A percentile compares a stretch with the other conserved stretches of the same genome.
phyloP scores from a whole-genome alignment of 257 asterid species.

The Solanum chiquidenum region DNA sequence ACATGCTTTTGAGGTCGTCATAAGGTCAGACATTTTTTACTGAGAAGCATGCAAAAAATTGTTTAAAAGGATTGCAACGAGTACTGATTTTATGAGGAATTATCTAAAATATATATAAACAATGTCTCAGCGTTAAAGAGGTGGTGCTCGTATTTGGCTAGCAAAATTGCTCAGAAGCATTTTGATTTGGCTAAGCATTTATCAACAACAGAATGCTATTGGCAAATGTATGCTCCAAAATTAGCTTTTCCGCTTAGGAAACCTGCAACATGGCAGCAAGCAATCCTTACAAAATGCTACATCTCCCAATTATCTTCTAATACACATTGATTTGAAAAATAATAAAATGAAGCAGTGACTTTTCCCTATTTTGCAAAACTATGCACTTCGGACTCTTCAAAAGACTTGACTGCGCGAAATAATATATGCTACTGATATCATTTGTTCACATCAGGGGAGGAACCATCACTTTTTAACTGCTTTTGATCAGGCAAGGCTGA shows the following conservation, averaged over 20 bases:
- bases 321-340: background rate
- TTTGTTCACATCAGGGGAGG: background rate
- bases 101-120: constrained; percentile 3
- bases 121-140: background rate
- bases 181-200: background rate
- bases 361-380: background rate
- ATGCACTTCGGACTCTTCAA: background rate
- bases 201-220: background rate
- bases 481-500: background rate
- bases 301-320: background rate
- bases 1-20: background rate
- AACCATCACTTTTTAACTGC: background rate
- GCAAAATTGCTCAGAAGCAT: background rate
- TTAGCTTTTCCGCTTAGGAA: background rate
- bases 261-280: background rate
- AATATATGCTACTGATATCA: background rate
- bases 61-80: background rate
- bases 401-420: background rate
- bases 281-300: background rate
- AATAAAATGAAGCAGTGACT: background rate
- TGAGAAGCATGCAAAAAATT: background rate
- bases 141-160: background rate
- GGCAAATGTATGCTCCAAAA: background rate
- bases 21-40: background rate
- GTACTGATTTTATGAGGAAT: constrained; percentile 3